These are phyloP conservation scores for Tremellales sp. DNA, from an alignment of 1,284 basidiomycete species.

Conservation along the genomic window DNA sequence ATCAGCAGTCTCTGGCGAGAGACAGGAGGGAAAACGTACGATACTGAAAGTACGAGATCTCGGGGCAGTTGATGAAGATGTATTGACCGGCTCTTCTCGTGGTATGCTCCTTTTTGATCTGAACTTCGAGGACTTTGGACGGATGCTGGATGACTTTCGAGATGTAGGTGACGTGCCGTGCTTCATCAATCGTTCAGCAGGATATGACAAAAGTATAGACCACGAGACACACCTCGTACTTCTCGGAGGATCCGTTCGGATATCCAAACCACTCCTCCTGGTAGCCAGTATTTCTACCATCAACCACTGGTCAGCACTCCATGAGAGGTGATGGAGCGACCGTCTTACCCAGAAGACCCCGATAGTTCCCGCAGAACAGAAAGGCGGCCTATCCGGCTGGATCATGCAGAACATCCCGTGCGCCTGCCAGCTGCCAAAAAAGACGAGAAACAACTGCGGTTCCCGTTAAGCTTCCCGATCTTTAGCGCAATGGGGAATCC, in stretches of 20 bases:
- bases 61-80: conserved; percentile 71
- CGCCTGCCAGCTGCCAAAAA: conserved; percentile 86
- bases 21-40: too few relatives aligned
- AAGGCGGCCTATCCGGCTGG: conserved; percentile 77
- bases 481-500: not conserved
- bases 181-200: conserved; percentile 8
- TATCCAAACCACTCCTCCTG: conserved; percentile 79
- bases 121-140: conserved; percentile 80
- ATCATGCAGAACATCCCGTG: conserved; percentile 82
- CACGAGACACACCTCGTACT: conserved; percentile 55
- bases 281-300: conserved; percentile 74
- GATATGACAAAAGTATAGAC: too few relatives aligned
- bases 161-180: conserved; percentile 80
- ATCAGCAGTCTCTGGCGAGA: too few relatives aligned
- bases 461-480: conserved; percentile 1
- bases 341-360: conserved; percentile 76
- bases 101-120: conserved; percentile 89
- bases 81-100: conserved; percentile 74
- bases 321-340: not conserved
- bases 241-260: conserved; percentile 81
- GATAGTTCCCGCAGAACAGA: conserved; percentile 74
- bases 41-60: conserved; percentile 89
- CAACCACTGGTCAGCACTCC: conserved; percentile 2
- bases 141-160: conserved; percentile 91
- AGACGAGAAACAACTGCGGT: conserved; percentile 67